phyloP scores from a whole-genome alignment of 2,329 filamentous ascomycete species.

The Coniochaeta sp. region DNA sequence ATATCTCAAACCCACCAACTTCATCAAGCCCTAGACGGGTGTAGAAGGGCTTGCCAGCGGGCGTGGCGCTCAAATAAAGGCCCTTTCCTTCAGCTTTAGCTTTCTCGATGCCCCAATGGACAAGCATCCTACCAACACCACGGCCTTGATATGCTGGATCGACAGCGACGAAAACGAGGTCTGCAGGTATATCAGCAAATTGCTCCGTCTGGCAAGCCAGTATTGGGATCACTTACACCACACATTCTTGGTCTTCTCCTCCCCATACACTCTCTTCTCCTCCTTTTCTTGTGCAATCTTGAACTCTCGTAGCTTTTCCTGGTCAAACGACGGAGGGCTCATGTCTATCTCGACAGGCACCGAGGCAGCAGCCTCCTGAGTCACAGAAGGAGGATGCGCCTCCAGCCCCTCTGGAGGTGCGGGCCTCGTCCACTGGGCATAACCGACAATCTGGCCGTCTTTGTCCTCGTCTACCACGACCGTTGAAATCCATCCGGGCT shows the following conservation, averaged over 20 bases:
- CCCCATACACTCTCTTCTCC: background rate
- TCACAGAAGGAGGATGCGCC: background rate
- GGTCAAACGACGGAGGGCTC: background rate
- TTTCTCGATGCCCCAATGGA: background rate
- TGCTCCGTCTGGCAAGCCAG: background rate
- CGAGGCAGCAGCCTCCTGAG: background rate
- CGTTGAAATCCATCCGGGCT: background rate
- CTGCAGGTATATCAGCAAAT: background rate
- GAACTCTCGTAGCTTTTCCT: background rate
- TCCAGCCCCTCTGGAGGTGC: background rate
- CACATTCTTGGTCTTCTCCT: background rate
- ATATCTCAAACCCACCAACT: background rate
- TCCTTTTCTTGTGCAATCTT: background rate
- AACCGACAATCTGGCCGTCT: background rate
- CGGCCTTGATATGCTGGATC: background rate
- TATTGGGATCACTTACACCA: background rate
- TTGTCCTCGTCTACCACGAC: background rate
- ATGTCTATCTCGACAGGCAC: background rate
- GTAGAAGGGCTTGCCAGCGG: constrained; percentile 2
- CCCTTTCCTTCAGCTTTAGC: background rate
- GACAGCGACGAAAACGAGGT: background rate
- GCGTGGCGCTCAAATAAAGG: background rate
- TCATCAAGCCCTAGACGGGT: background rate
- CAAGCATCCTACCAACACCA: constrained; percentile 1
- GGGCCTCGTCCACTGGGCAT: background rate